These are phyloP conservation scores for Cladophialophora bantiana DNA, from an alignment of 2,329 filamentous ascomycete genomes.

Conservation along the genomic window DNA sequence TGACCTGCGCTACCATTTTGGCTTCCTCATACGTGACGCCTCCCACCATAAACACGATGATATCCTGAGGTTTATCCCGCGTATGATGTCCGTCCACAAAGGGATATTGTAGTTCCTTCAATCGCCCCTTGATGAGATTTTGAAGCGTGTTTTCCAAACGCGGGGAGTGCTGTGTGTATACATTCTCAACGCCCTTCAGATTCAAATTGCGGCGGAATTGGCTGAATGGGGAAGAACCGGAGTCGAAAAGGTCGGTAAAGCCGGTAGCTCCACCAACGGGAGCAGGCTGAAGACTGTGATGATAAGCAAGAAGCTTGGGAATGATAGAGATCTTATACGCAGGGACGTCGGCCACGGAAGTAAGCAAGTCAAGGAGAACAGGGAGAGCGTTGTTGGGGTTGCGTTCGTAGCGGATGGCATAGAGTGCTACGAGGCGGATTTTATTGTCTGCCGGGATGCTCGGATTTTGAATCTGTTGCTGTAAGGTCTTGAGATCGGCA, in stretches of 20 bases:
- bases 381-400: conserved; percentile 82
- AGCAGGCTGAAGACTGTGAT: conserved; percentile 81
- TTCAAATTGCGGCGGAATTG: conserved; percentile 75
- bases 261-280: conserved; percentile 75
- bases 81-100: conserved; percentile 90
- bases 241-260: conserved; percentile 91
- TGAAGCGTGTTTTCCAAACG: conserved; percentile 86
- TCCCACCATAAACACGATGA: conserved; percentile 92
- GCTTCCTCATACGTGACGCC: conserved; percentile 96
- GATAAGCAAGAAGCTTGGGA: conserved; percentile 81
- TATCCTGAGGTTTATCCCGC: conserved; percentile 93
- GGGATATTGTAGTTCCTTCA: conserved; percentile 87
- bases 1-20: conserved; percentile 93
- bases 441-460: conserved; percentile 82
- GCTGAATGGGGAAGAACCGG: conserved; percentile 81
- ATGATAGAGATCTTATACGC: conserved; percentile 79
- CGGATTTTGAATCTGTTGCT: conserved; percentile 82
- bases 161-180: conserved; percentile 97
- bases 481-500: conserved; percentile 88
- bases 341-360: conserved; percentile 81
- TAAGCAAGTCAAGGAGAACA: conserved; percentile 84
- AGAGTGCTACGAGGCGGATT: conserved; percentile 88
- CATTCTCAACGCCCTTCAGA: conserved; percentile 96
- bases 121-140: conserved; percentile 87
- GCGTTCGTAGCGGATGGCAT: conserved; percentile 89